Conservation (phyloP, 345 rosid species). For the Eucalyptus victrix region DNA sequence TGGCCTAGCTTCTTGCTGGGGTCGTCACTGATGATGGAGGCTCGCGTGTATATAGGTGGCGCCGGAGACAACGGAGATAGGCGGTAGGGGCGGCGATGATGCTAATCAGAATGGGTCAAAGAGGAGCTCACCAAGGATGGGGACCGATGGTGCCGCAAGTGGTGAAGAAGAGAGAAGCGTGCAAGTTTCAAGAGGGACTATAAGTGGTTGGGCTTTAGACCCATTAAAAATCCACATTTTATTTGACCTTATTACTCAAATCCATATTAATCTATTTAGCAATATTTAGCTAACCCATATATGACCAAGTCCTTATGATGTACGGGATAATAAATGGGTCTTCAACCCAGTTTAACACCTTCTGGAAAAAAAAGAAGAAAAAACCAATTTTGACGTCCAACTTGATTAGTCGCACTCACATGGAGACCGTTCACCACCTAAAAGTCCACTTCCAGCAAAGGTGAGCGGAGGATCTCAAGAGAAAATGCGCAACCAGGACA, state of each 20-base stretch:
- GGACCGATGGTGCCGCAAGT: background rate
- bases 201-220: background rate
- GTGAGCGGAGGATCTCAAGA: background rate
- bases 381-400: background rate
- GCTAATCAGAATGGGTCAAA: background rate
- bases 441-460: background rate
- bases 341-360: too few relatives aligned
- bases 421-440: background rate
- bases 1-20: background rate
- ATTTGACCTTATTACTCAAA: background rate
- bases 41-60: background rate
- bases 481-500: background rate
- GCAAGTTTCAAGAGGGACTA: background rate
- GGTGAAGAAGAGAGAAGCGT: background rate
- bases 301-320: background rate
- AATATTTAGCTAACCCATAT: background rate
- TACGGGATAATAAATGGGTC: background rate
- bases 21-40: background rate
- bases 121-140: background rate
- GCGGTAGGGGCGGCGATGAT: background rate
- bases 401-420: background rate
- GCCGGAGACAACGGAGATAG: background rate
- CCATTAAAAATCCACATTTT: background rate
- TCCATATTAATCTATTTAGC: background rate
- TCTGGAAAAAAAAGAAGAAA: too few relatives aligned